Percentiles rank a stretch among this genome's conserved stretches.
Conservation (phyloP, 257 asterid genomes). For the Parsonsia alboflavescens region DNA sequence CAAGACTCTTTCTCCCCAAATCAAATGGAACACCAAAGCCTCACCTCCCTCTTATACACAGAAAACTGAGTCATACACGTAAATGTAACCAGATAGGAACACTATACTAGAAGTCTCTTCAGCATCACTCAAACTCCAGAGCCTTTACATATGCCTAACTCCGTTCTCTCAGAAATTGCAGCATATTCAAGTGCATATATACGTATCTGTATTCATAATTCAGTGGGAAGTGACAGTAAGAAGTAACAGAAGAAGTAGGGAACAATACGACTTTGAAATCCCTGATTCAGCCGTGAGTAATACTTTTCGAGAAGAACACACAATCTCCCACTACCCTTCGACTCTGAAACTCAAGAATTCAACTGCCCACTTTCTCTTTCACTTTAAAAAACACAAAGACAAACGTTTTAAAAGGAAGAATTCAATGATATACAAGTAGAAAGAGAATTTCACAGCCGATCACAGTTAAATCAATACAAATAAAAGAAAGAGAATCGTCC, state of each 20-base stretch:
- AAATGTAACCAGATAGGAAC: not conserved
- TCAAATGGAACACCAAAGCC: not conserved
- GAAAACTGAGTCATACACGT: not conserved
- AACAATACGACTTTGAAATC: not conserved
- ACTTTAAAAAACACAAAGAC: not conserved
- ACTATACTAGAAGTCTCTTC: not conserved
- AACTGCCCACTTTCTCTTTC: not conserved
- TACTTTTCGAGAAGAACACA: not conserved
- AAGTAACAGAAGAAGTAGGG: not conserved
- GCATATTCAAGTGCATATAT: too few relatives aligned
- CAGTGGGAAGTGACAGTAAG: not conserved
- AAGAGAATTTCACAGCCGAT: conserved; percentile 19
- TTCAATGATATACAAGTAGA: not conserved
- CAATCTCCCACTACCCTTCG: not conserved
- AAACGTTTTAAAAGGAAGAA: not conserved
- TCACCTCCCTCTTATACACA: not conserved
- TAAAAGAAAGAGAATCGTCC: not conserved
- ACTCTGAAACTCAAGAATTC: not conserved
- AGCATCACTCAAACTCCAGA: not conserved
- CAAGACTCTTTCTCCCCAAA: not conserved
- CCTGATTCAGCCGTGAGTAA: not conserved
- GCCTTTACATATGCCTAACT: not conserved
- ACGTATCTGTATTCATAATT: not conserved
- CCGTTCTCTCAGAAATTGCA: not conserved
- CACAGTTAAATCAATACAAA: not conserved